Conservation (phyloP, 345 rosid species). For the Citrus australasica region DNA sequence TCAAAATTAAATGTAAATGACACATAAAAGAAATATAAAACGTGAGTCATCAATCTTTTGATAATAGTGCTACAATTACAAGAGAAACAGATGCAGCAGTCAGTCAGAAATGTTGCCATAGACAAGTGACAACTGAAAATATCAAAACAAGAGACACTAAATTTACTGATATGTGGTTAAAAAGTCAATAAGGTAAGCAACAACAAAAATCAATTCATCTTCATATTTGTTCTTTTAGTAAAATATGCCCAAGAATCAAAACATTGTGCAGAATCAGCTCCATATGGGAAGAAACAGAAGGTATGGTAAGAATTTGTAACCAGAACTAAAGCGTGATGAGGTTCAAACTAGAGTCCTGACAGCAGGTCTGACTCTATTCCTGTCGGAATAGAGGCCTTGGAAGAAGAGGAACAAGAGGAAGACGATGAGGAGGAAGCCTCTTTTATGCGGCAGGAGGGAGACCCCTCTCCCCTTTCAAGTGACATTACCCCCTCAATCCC, state of each 20-base stretch:
- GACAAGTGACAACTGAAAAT: not conserved
- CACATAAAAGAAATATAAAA: not conserved
- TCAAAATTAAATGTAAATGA: not conserved
- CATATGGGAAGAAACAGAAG: too few relatives aligned
- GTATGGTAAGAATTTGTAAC: too few relatives aligned
- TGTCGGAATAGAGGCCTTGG: too few relatives aligned
- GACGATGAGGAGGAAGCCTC: too few relatives aligned
- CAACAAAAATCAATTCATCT: not conserved
- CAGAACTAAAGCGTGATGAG: too few relatives aligned
- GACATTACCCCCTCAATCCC: too few relatives aligned
- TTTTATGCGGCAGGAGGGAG: too few relatives aligned
- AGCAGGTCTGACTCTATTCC: too few relatives aligned
- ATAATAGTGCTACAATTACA: not conserved
- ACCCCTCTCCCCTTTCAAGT: too few relatives aligned
- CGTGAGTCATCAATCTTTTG: not conserved
- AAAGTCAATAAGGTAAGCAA: not conserved
- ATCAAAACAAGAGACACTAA: not conserved
- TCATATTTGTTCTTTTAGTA: not conserved
- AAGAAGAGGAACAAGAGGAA: too few relatives aligned
- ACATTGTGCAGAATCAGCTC: not conserved
- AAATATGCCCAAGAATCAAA: not conserved
- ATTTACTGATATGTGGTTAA: not conserved
- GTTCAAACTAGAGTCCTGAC: too few relatives aligned
- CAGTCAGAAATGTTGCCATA: not conserved
- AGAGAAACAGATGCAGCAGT: conserved; percentile 4